phyloP scores from a whole-genome alignment of 75 land plant species.

The Selaginella tamariscina region DNA sequence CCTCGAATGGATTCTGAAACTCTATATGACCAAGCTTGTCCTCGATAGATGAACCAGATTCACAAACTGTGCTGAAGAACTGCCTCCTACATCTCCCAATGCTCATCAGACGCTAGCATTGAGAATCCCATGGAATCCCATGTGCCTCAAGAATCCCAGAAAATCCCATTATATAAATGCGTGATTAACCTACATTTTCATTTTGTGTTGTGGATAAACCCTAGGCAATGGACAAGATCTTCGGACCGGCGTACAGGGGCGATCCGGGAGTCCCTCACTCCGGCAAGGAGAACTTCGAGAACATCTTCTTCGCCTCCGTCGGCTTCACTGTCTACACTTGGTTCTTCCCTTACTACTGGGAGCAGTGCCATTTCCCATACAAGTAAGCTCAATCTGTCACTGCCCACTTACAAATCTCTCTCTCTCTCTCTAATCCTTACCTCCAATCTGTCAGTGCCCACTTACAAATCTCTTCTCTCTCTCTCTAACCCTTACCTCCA shows the following conservation, averaged over 20 bases:
- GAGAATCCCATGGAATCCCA: too few relatives aligned
- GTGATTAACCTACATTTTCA: too few relatives aligned
- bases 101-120: too few relatives aligned
- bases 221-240: slow-evolving; percentile 36
- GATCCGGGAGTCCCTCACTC: slow-evolving; percentile 54
- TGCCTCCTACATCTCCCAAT: too few relatives aligned
- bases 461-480: not conserved
- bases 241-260: slow-evolving; percentile 40
- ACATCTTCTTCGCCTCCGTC: slow-evolving; percentile 40
- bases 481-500: not conserved
- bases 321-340: slow-evolving; percentile 37
- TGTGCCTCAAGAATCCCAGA: too few relatives aligned
- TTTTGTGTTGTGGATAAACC: slow-evolving; percentile 3
- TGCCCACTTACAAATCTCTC: slow-evolving; percentile 30
- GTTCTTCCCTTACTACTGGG: slow-evolving; percentile 38
- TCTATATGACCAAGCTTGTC: too few relatives aligned
- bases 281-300: slow-evolving; percentile 32
- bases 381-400: too few relatives aligned
- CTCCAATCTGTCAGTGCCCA: not conserved
- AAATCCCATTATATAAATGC: too few relatives aligned
- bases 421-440: slow-evolving; percentile 18
- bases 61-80: too few relatives aligned
- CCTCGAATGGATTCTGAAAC: too few relatives aligned
- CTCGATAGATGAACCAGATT: too few relatives aligned
- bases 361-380: slow-evolving; percentile 20